Evolutionary conservation across 2,329 filamentous ascomycete genomes (phyloP).

Genomic region (Aspergillus calidoustus): DNA sequence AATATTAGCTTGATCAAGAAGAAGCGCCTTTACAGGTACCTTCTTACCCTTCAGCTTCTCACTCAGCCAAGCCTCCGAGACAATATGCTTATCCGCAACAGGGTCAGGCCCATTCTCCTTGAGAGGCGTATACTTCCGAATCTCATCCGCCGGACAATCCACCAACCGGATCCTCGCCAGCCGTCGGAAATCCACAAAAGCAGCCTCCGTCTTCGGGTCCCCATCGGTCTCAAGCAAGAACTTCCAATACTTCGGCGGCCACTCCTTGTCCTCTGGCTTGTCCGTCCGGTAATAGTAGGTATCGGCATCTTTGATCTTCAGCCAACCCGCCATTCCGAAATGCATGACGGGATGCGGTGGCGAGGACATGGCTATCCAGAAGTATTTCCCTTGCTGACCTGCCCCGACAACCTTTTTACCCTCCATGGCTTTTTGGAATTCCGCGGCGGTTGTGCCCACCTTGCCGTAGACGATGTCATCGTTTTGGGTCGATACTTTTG

Average conservation of each 20-base stretch:
- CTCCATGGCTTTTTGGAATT: slow-evolving; percentile 73
- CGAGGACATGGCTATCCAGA: slow-evolving; percentile 80
- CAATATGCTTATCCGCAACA: slow-evolving; percentile 75
- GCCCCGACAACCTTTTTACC: slow-evolving; percentile 74
- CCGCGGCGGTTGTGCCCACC: slow-evolving; percentile 75
- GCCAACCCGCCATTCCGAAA: slow-evolving; percentile 80
- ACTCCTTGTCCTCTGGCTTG: slow-evolving; percentile 63
- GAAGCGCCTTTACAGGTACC: slow-evolving; percentile 84
- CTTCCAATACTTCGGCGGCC: slow-evolving; percentile 92
- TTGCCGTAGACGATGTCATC: slow-evolving; percentile 91
- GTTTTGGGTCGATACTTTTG: slow-evolving; percentile 71
- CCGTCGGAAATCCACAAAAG: slow-evolving; percentile 82
- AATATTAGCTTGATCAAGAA: slow-evolving; percentile 86
- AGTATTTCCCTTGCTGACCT: slow-evolving; percentile 94
- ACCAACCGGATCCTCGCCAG: slow-evolving; percentile 81
- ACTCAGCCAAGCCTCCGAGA: slow-evolving; percentile 78
- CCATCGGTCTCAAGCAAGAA: slow-evolving; percentile 74
- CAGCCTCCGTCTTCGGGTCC: slow-evolving; percentile 65
- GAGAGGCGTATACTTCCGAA: slow-evolving; percentile 76
- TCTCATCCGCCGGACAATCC: slow-evolving; percentile 75
- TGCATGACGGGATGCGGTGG: slow-evolving; percentile 89
- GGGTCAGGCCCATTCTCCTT: slow-evolving; percentile 95
- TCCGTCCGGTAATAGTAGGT: slow-evolving; percentile 78
- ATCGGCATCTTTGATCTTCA: slow-evolving; percentile 79
- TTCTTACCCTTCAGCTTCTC: slow-evolving; percentile 73